Base-by-base conservation (phyloP, 768 basidiomycete genomes). In the Leccinum variicolor region DNA sequence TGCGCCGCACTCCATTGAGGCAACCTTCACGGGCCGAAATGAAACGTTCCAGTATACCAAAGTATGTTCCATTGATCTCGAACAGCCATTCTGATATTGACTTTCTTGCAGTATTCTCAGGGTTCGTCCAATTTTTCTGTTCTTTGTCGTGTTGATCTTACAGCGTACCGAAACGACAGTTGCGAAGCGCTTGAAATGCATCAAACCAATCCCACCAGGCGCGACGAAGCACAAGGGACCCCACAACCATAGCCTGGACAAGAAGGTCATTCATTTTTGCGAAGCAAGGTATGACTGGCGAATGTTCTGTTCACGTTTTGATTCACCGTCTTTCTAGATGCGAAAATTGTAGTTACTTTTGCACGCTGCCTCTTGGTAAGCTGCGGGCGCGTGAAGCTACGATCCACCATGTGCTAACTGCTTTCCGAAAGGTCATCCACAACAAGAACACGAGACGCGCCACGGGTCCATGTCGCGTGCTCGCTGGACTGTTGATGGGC, bases 1-100 rank as follows among this genome's bases (percentile, higher is more conserved):
- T 0, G 73, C 77, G 0, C 85, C 85, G 0, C 79, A 81, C 52
- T 81, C 84, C 0, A 78, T 87, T 33, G 81, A 85, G 62, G 82
- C 84, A 5, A 85, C 83, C 0, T 87, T 86, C 60, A 79, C 78
- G 0, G 86, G 85, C 0, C 73, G 68, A 56, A 81, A 85, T 50
- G 82, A 84, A 57, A 84, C 79, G 1, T 87, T 85, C 62, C 79
- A 82, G 63, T 87, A 83, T 52, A 87, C 86, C 0, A 86, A 86
- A 76, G 85, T 82, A 52, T 26, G 64, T 29, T 54, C 39, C 28
- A 25, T 19, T 2, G 10, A 8, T 53, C 17, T 17, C 19, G 6
- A 7, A 11, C 2, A 6, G 23, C 2, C 1, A 6, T 14, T 48
- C 36, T 23, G 26, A 28, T 1, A 72, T 63, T 10, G 28, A 29